Percentiles rank a stretch among this genome's conserved stretches.
Evolutionary conservation across 192 early-diverging fungal genomes (phyloP).

Genomic region (Coemansia biformis): DNA sequence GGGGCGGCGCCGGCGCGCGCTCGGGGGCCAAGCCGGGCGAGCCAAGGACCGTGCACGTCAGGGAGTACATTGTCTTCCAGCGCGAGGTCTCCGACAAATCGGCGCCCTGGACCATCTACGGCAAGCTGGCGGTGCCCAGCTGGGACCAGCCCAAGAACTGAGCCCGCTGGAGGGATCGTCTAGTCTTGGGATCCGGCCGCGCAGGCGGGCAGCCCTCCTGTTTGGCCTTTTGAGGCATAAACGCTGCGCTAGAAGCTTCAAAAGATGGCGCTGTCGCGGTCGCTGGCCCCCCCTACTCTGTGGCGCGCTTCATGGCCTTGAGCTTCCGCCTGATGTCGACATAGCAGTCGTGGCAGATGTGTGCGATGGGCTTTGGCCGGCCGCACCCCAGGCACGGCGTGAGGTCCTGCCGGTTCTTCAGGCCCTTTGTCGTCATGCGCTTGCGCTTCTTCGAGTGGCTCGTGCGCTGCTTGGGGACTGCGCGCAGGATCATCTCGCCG

Average conservation of each 20-base stretch:
- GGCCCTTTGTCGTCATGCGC: conserved; percentile 71
- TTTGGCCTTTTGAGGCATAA: too few species aligned
- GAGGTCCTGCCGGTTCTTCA: conserved; percentile 66
- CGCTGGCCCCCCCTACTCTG: conserved; percentile 3
- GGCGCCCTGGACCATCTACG: conserved; percentile 62
- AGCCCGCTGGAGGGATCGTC: too few species aligned
- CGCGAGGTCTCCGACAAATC: conserved; percentile 54
- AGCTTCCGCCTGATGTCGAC: conserved; percentile 55
- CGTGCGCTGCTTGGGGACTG: conserved; percentile 90
- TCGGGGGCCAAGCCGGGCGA: too few species aligned
- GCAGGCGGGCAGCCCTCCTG: too few species aligned
- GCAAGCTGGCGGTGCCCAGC: conserved; percentile 51
- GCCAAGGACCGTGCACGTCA: too few species aligned
- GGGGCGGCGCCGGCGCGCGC: too few species aligned
- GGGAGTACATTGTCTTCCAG: too few species aligned
- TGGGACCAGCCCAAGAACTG: conserved; percentile 27
- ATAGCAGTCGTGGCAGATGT: conserved; percentile 75
- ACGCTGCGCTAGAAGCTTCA: too few species aligned
- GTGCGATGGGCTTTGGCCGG: conserved; percentile 63
- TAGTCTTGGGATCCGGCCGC: too few species aligned
- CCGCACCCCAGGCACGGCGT: conserved; percentile 74
- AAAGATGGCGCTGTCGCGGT: too few species aligned
- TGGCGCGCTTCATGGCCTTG: conserved; percentile 21
- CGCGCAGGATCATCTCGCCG: conserved; percentile 61
- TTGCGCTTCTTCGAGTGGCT: conserved; percentile 88